Evolutionary conservation across 2,329 filamentous ascomycete genomes (phyloP).

Genomic region (Colletotrichum spaethianum): DNA sequence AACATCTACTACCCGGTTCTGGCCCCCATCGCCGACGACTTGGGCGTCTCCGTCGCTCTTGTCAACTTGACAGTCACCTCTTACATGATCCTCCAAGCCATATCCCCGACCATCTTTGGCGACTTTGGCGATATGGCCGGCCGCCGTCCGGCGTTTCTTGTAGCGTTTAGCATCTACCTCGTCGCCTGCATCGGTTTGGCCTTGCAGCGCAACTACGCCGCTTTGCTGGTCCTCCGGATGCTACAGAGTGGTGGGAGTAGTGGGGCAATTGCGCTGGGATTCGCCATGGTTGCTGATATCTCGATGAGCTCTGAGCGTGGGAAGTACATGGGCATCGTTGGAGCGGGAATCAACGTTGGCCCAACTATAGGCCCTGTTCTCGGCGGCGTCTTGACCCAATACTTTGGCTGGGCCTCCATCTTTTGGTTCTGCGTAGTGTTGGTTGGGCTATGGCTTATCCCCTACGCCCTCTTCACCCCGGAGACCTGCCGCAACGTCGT

Average conservation of each 20-base stretch:
- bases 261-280: conserved; percentile 79
- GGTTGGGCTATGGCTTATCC: conserved; percentile 63
- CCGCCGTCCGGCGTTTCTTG: conserved; percentile 72
- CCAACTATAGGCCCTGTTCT: conserved; percentile 72
- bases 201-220: conserved; percentile 69
- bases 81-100: conserved; percentile 75
- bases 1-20: conserved; percentile 69
- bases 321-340: conserved; percentile 79
- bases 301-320: conserved; percentile 79
- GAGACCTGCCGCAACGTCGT: conserved; percentile 73
- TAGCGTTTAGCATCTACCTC: conserved; percentile 71
- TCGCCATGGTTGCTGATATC: conserved; percentile 81
- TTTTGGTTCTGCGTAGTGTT: conserved; percentile 79
- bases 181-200: conserved; percentile 72
- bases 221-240: conserved; percentile 73
- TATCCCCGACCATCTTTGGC: conserved; percentile 73
- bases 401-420: conserved; percentile 76
- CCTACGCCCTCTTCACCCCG: conserved; percentile 70
- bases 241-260: conserved; percentile 76
- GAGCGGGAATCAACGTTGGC: conserved; percentile 69
- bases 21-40: conserved; percentile 55
- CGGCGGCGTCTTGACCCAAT: conserved; percentile 75
- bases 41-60: conserved; percentile 55
- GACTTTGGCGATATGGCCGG: conserved; percentile 74
- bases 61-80: conserved; percentile 69